These are phyloP conservation scores for Zangia roseola DNA, from an alignment of 768 basidiomycete species.

Conservation along the genomic window DNA sequence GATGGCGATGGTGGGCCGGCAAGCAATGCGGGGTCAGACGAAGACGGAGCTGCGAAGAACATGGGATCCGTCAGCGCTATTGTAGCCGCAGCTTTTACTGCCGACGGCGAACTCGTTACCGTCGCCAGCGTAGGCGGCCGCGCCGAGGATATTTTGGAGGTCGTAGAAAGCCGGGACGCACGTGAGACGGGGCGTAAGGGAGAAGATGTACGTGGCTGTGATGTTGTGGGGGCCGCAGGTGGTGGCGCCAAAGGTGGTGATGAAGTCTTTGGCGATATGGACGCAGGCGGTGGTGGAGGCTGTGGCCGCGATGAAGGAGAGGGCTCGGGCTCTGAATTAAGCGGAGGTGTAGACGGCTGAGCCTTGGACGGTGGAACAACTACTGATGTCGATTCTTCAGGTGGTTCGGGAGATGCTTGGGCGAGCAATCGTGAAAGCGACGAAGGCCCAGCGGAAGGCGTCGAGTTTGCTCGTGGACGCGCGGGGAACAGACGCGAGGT, in stretches of 20 bases:
- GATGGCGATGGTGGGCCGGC: constrained; percentile 57
- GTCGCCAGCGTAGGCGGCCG: constrained; percentile 61
- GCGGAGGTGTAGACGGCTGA: constrained; percentile 32
- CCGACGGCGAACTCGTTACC: constrained; percentile 38
- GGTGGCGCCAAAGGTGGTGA: constrained; percentile 16
- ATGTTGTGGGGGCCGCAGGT: constrained; percentile 36
- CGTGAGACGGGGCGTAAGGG: constrained; percentile 73
- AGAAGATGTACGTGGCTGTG: constrained; percentile 39
- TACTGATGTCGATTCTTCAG: constrained; percentile 34
- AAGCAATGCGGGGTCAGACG: constrained; percentile 22
- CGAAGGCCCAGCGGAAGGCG: constrained; percentile 70
- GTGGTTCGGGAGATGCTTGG: constrained; percentile 52
- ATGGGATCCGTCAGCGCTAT: constrained; percentile 63
- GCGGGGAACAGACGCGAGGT: constrained; percentile 66
- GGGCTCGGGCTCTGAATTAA: neutral
- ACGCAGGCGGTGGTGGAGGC: constrained; percentile 28
- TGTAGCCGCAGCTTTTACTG: constrained; percentile 62
- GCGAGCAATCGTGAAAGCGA: constrained; percentile 78
- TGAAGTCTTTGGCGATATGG: neutral
- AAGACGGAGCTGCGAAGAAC: constrained; percentile 44
- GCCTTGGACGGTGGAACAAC: constrained; percentile 27
- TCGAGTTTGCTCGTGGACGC: constrained; percentile 63
- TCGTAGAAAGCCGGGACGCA: constrained; percentile 64
- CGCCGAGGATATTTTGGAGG: constrained; percentile 65
- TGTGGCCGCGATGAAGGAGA: constrained; percentile 34